Conservation (phyloP, 805 yeast species). For the Blastobotrys attinorum region DNA sequence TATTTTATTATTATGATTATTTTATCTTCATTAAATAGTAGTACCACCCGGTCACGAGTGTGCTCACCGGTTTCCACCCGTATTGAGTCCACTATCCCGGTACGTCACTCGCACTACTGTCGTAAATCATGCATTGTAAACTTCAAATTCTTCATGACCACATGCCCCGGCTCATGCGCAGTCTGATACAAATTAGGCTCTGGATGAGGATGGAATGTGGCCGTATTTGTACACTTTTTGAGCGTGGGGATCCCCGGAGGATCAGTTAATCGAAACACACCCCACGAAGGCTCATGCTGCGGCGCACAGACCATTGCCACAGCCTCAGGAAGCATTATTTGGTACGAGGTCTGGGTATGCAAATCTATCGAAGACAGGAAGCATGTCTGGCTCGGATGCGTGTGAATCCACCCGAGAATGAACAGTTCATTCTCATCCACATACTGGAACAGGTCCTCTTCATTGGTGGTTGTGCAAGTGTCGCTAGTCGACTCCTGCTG, state of each 20-base stretch:
- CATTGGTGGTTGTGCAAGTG: slow-evolving; percentile 55
- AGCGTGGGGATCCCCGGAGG: slow-evolving; percentile 55
- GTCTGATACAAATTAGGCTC: slow-evolving; percentile 43
- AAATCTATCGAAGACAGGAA: slow-evolving; percentile 58
- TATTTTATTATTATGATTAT: too few species aligned
- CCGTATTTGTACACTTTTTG: slow-evolving; percentile 40
- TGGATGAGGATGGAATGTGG: slow-evolving; percentile 55
- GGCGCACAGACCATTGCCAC: slow-evolving; percentile 64
- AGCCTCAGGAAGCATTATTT: slow-evolving; percentile 62
- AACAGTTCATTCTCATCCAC: slow-evolving; percentile 50
- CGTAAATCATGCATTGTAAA: slow-evolving; percentile 45
- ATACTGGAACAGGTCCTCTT: slow-evolving; percentile 48
- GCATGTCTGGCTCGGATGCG: slow-evolving; percentile 69
- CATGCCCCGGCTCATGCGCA: slow-evolving; percentile 46
- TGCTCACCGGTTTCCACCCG: too few species aligned
- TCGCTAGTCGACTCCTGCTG: slow-evolving; percentile 55
- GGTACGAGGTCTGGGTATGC: slow-evolving; percentile 63
- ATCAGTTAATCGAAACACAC: slow-evolving; percentile 54
- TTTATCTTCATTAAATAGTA: neutral
- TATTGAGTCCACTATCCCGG: too few species aligned
- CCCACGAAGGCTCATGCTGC: slow-evolving; percentile 38
- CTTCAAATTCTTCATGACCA: slow-evolving; percentile 40
- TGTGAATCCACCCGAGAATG: slow-evolving; percentile 69
- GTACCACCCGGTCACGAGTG: too few species aligned
- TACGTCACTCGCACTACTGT: too few species aligned